Base-by-base conservation (phyloP, 1,284 basidiomycete genomes). In the Boletus semigastroideus region DNA sequence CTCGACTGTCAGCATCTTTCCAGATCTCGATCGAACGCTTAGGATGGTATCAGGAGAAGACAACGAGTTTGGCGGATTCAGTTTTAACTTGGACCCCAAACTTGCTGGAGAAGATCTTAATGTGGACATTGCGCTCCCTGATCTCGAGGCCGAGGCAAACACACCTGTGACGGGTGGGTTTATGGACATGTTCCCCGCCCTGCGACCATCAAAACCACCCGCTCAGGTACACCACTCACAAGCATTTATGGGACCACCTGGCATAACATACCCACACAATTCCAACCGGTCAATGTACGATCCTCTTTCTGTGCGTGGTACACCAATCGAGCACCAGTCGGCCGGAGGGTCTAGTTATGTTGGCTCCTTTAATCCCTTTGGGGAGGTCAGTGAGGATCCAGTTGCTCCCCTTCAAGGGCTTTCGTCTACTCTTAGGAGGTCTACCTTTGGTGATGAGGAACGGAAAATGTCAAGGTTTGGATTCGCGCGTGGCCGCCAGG, bases 21-120 rank as follows among this genome's bases (percentile, higher is more conserved):
- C 91, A n/a, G 91, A 93, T 62, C 86, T 93, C 56, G 90, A 93
- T 67, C 80, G 87, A 19, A 91, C 87, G 28, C 72, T 92, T 49
- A 82, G 87, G 60, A 83, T 80, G 44, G 74, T 90, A 39, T 80
- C 78, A 56, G 81, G 79, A 16, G 79, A 77, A 54, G 79, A 82
- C 56, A 78, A 72, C 49, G 71, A 72, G 44, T 76, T 72, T 49
- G 83, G 82, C 38, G 84, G 87, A 4, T 92, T 91, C 70, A 90
- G 86, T 64, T 92, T 92, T 71, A 90, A 84, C 65, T 72, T 92
- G 46, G 89, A 91, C 67, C 86, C 86, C 14, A 88, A 84, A 55
- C 73, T 92, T 20, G 87, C 82, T 14, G 74, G 71, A 33, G 74
- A 79, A 33, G 77, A 78, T 42, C 65, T 70, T 8, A 74, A 77